Percentiles rank a stretch among this genome's conserved stretches.
These are phyloP conservation scores for Xylariaceae sp. DNA, from an alignment of 2,329 filamentous ascomycete genomes.

Conservation along the genomic window DNA sequence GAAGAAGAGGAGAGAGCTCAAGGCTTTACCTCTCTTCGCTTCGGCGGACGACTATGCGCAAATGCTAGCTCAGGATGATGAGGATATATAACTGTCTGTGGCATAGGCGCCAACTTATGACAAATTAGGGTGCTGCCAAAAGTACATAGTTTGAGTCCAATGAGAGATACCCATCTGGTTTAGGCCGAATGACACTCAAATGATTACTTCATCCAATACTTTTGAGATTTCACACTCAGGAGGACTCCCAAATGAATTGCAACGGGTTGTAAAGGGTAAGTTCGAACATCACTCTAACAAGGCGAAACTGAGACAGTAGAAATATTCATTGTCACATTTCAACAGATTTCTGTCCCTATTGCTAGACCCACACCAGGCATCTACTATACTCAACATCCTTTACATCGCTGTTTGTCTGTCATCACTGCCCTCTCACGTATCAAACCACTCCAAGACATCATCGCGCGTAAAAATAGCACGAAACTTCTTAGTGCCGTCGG, in stretches of 20 bases:
- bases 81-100: slow-evolving; percentile 29
- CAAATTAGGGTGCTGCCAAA: neutral
- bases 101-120: neutral
- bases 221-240: too few relatives aligned
- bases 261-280: too few relatives aligned
- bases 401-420: too few relatives aligned
- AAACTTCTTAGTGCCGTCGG: slow-evolving; percentile 41
- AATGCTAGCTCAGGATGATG: slow-evolving; percentile 70
- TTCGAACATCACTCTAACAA: too few relatives aligned
- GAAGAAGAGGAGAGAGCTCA: slow-evolving; percentile 77
- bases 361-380: too few relatives aligned
- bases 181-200: too few relatives aligned
- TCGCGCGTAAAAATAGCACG: slow-evolving; percentile 43
- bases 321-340: too few relatives aligned
- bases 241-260: too few relatives aligned
- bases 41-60: slow-evolving; percentile 91
- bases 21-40: slow-evolving; percentile 86
- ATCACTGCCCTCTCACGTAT: slow-evolving; percentile 41
- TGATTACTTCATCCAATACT: neutral
- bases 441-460: slow-evolving; percentile 53
- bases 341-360: too few relatives aligned
- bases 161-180: neutral
- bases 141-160: neutral
- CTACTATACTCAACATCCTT: too few relatives aligned
- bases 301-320: too few relatives aligned